phyloP scores from a whole-genome alignment of 495 filamentous ascomycete genomes.

The Daldinia caldariorum region DNA sequence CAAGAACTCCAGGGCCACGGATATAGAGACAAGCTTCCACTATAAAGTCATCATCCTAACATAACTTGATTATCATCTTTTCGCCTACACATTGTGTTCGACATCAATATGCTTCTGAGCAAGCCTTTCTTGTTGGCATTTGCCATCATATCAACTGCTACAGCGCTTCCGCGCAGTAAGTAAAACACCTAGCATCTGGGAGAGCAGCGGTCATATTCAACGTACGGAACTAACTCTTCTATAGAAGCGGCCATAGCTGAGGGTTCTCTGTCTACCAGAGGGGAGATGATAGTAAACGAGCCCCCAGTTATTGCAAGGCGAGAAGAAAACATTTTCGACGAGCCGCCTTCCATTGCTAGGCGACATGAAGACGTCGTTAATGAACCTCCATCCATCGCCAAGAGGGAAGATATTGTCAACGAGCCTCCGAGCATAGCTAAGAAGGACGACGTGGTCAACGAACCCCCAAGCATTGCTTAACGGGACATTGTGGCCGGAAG shows the following conservation, averaged over 20 bases:
- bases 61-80: neutral
- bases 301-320: neutral
- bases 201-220: neutral
- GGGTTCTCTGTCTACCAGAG: neutral
- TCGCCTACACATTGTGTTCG: neutral
- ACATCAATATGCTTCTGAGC: neutral
- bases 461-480: neutral
- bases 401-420: neutral
- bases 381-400: neutral
- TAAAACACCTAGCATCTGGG: neutral
- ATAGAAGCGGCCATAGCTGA: neutral
- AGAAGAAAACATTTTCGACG: neutral
- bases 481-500: neutral
- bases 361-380: neutral
- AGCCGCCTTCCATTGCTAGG: neutral
- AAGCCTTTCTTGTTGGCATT: neutral
- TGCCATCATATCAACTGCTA: conserved; percentile 5
- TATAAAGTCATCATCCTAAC: neutral
- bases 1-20: conserved; percentile 5
- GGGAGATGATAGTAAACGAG: neutral
- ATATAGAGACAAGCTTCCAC: neutral
- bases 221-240: neutral
- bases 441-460: neutral
- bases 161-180: conserved; percentile 6
- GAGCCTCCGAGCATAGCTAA: neutral